Evolutionary conservation across 257 asterid species (phyloP).

Genomic region (Buddleja alternifolia): DNA sequence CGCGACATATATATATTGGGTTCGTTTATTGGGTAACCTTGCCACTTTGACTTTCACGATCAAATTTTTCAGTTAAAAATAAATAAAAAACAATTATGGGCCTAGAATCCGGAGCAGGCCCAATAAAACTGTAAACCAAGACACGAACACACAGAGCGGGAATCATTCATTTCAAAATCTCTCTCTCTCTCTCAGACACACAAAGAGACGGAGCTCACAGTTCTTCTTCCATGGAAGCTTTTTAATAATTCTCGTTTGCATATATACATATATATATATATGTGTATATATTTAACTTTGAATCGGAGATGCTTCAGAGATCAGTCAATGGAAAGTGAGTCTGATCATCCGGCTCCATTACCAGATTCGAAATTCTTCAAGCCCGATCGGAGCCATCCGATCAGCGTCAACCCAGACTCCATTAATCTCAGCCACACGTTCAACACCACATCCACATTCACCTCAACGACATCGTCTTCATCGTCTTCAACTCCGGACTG

Average conservation of each 20-base stretch:
- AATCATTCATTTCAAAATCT: conserved; percentile 32
- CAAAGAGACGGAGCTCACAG: conserved; percentile 22
- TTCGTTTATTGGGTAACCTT: no score
- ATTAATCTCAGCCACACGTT: conserved; percentile 52
- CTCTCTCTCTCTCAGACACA: conserved; percentile 15
- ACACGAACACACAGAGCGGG: conserved; percentile 32
- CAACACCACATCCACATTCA: conserved; percentile 48
- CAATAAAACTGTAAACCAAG: no score
- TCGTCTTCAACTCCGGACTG: conserved; percentile 69
- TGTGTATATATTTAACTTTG: background rate
- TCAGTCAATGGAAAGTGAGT: conserved; percentile 81
- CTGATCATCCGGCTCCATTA: conserved; percentile 67
- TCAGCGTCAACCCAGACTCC: conserved; percentile 58
- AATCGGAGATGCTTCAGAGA: conserved; percentile 45
- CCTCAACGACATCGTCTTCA: conserved; percentile 62
- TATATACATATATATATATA: no score
- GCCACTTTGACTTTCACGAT: no score
- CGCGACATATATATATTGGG: no score
- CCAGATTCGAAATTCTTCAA: conserved; percentile 46
- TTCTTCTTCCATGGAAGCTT: conserved; percentile 34
- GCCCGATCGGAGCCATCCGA: conserved; percentile 55
- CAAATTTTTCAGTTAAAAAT: no score
- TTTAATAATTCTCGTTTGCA: conserved; percentile 19
- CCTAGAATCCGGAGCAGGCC: no score
- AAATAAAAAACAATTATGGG: no score